Base-by-base conservation (phyloP, 768 basidiomycete species). In the Naganishia onofrii region DNA sequence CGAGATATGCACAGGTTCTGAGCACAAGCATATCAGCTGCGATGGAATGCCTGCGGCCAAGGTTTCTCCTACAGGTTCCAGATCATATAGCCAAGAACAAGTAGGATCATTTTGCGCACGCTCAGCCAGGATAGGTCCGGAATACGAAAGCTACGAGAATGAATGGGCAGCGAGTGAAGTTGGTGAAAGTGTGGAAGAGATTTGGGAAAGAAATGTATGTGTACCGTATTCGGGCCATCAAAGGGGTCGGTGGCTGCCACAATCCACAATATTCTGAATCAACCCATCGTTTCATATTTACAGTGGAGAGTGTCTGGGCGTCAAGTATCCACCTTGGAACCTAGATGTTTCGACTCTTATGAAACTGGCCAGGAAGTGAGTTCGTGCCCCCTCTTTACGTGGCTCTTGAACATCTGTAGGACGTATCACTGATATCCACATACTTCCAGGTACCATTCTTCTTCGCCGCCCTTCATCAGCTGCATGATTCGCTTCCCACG, bases 131-230 rank as follows among this genome's bases (percentile, higher is more conserved):
- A 77, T 79, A 46, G 73, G 70, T 8, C 54, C 67, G 32, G 75
- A 72, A 3, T 75, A 73, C 42, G 68, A 73, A 36, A 28, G 53
- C 48, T 78, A 75, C 6, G 79, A 80, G 46, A 56, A 46, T 0
- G 77, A 78, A 52, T 80, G 79, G 79, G 77, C 79, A n/a, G 74
- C 75, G 52, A 73, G 73, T n/a, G 79, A 80, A 51, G 76, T 78
- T 7, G 79, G 79, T 8, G 79, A 80, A 69, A 77, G 79, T 19
- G 74, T 79, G 9, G 79, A 80, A 67, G 79, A 80, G 70, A 70
- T 79, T 7, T 78, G 77, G 78, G 77, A 77, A 46, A 65, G 78
- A 34, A 67, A 72, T n/a, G 79, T 80, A 57, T 67, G 78, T 74
- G 31, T 0, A n/a, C 10, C 17, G 23, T 8, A 63, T 9, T 29